phyloP scores from a whole-genome alignment of 306 rosid species.

The Inga laurina region DNA sequence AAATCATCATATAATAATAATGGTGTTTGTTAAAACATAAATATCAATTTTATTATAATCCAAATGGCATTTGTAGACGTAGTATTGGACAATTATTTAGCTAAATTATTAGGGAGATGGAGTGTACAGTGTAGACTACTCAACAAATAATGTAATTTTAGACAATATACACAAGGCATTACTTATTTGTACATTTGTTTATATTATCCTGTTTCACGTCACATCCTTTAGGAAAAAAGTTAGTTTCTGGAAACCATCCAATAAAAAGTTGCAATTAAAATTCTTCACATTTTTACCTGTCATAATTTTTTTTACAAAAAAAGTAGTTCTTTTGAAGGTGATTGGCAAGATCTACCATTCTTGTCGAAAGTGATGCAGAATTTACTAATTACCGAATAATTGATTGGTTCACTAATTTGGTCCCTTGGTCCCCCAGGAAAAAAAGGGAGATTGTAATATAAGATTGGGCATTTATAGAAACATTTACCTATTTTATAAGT shows the following conservation, averaged over 20 bases:
- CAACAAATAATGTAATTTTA: background rate
- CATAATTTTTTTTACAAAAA: background rate
- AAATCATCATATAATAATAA: background rate
- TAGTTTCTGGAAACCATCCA: background rate
- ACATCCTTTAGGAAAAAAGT: background rate
- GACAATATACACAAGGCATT: background rate
- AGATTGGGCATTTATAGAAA: background rate
- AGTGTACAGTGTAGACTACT: background rate
- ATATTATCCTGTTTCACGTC: background rate
- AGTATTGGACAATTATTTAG: background rate
- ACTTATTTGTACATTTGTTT: background rate
- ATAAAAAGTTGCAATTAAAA: background rate
- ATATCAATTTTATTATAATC: background rate
- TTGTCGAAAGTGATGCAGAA: background rate
- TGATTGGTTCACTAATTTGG: background rate
- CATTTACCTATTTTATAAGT: no score
- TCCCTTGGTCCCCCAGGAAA: background rate
- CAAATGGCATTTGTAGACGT: background rate
- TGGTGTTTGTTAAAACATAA: background rate
- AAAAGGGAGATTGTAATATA: background rate
- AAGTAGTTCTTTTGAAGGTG: background rate
- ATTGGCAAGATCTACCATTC: background rate
- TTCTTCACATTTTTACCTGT: background rate
- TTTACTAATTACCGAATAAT: background rate
- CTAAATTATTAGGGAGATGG: background rate